Base-by-base conservation (phyloP, 2,329 filamentous ascomycete species). In the Tetracladium maxilliforme region DNA sequence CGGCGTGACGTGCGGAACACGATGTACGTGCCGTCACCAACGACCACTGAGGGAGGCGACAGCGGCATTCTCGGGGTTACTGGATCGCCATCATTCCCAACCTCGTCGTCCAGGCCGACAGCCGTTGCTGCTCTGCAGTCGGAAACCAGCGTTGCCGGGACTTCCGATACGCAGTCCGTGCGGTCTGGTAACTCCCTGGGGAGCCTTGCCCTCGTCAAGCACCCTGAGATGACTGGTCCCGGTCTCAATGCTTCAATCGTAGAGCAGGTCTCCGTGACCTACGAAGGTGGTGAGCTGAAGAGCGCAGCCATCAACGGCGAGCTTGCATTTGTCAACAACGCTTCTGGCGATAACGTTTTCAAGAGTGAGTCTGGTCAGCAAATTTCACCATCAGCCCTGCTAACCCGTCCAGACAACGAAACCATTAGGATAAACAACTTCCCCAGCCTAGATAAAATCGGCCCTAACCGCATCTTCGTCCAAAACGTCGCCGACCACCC, bases 1-100 rank as follows among this genome's bases (percentile, higher is more conserved):
- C 77, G 90, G 32, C 70, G 90, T 44, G 87, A 95, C 46, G 82
- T 92, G 33, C 71, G 87, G 30, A 92, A 92, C 49, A 94, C 86
- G 2, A 74, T 93, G 27, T 87, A 90, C 43, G 63, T 86, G 34
- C 76, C 81, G 20, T 52, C 51, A 20, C 40, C 51, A 8, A 39
- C 33, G 13, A 36, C 37, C 7, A 33, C 43, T 11, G 38, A 41
- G 8, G 33, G 36, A 13, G 19, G 24, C 13, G 27, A 20, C 10
- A 16, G 29, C 5, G 27, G 26, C 4, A 14, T 23, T 16, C 22
- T 15, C 10, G 17, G 22, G 11, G 22, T 24, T 29, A 11, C 19
- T 23, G 22, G 24, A 17, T n/a, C n/a, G n/a, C n/a, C n/a, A n/a
- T n/a, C n/a, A n/a, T 13, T 19, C 27, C 14, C 27, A 24, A 22